Evolutionary conservation across 2,329 filamentous ascomycete genomes (phyloP).

Genomic region (Sporothrix euskadiensis): DNA sequence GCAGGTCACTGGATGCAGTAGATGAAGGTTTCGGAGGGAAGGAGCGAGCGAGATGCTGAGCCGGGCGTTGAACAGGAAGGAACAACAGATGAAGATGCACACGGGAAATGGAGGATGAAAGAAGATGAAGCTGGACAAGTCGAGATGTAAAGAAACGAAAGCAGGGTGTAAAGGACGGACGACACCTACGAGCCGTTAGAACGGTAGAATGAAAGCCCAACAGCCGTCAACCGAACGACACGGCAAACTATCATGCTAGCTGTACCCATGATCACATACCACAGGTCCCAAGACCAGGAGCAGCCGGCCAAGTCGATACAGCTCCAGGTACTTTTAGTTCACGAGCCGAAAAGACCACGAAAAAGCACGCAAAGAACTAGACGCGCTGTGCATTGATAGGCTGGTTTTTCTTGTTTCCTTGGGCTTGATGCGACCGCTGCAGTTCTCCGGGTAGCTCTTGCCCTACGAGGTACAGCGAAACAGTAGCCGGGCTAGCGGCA

Average conservation of each 20-base stretch:
- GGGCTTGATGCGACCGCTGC: background rate
- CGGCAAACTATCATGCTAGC: background rate
- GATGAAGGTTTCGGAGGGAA: background rate
- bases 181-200: background rate
- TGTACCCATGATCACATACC: slow-evolving; percentile 1
- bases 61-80: background rate
- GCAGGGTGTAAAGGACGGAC: background rate
- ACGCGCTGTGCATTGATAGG: slow-evolving; percentile 6
- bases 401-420: background rate
- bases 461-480: background rate
- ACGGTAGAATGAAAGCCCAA: background rate
- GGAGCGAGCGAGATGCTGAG: background rate
- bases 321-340: background rate
- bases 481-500: slow-evolving; percentile 23
- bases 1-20: background rate
- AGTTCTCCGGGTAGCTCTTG: background rate
- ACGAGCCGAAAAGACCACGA: background rate
- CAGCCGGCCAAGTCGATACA: background rate
- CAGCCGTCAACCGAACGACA: slow-evolving; percentile 14
- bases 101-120: background rate
- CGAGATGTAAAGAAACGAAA: background rate
- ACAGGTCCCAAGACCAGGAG: background rate
- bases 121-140: background rate
- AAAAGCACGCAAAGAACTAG: background rate
- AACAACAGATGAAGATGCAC: background rate